Evolutionary conservation across 352 stramenopile species (phyloP).

Genomic region (Phytophthora boehmeriae): DNA sequence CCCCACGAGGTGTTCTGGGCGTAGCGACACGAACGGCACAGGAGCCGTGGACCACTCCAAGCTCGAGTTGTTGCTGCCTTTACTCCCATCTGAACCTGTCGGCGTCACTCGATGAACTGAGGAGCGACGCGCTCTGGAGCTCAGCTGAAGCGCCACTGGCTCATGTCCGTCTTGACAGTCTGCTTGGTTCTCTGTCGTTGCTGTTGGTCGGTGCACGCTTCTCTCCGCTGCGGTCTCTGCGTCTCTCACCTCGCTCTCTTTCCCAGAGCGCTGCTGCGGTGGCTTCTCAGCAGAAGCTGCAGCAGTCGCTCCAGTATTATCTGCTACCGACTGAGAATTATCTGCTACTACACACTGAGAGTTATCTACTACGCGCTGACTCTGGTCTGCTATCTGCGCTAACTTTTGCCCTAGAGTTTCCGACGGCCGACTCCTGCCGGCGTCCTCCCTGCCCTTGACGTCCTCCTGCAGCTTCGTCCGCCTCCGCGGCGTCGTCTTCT

Average conservation of each 20-base stretch:
- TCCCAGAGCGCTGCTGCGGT: not conserved
- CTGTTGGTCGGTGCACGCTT: not conserved
- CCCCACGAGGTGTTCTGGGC: slow-evolving; percentile 54
- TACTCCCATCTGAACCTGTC: not conserved
- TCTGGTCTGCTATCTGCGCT: slow-evolving; percentile 20
- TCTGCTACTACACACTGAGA: slow-evolving; percentile 25
- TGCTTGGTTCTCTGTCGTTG: slow-evolving; percentile 17
- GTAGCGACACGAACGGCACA: slow-evolving; percentile 15
- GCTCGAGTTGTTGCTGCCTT: slow-evolving; percentile 12
- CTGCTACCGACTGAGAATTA: slow-evolving; percentile 14
- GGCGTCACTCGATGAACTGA: slow-evolving; percentile 14
- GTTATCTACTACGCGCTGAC: slow-evolving; percentile 19
- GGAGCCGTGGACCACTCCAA: slow-evolving; percentile 20
- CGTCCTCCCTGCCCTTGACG: not conserved
- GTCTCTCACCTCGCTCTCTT: slow-evolving; percentile 17
- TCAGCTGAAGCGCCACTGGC: slow-evolving; percentile 1
- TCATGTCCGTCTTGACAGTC: slow-evolving; percentile 5
- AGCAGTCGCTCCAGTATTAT: not conserved
- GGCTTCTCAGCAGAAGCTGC: not conserved
- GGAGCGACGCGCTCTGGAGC: slow-evolving; percentile 14
- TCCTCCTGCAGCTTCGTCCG: not conserved
- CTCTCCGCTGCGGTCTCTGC: not conserved
- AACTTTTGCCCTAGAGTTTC: slow-evolving; percentile 9
- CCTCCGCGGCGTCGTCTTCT: slow-evolving; percentile 16
- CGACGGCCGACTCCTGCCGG: slow-evolving; percentile 4